Base-by-base conservation (phyloP, 768 basidiomycete species). In the Phlegmacium glaucopus region DNA sequence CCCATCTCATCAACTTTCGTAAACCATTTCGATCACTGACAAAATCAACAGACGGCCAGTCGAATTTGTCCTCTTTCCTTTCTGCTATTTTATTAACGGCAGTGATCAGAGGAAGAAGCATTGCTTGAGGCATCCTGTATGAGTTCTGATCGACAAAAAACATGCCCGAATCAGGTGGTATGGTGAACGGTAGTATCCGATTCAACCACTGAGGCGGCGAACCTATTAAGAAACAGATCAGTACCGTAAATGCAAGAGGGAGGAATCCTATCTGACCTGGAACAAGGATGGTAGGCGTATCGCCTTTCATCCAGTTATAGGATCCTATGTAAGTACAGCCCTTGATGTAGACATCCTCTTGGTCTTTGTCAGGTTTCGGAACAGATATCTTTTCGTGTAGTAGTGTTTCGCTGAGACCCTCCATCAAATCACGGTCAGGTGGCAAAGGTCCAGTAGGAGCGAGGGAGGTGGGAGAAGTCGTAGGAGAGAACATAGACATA, bases 21-120 rank as follows among this genome's bases (percentile, higher is more conserved):
- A 88, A 65, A 18, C 70, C 71, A 55, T 87, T 88, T 25, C 87
- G 74, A 56, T 87, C 85, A 0, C 83, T 80, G 50, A 88, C 66
- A 42, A 75, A 62, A 42, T 76, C 72, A 36, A 79, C 65, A 4
- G 61, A 56, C 4, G 68, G 32, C 75, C 75, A 76, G 49, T 76
- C 64, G 42, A 75, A 73, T 18, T 58, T 48, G 12, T 60, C 35
- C 34, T 61, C 59, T 13, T 78, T 69, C 7, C 57, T 54, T 35
- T 63, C 60, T 11, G 50, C 53, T 22, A 62, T 61, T 17, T 65
- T 65, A 54, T 84, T 80, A 17, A 81, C 77, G 2, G 86, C 80
- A 17, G 68, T 72, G 42, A 87, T 66, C 48, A 86, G 65, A 10
- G 86, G 83, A 4, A 82, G 72, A 54, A 56, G 63, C 39, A 62